Base-by-base conservation (phyloP, 1,284 basidiomycete genomes). In the Microbotryum violaceum region DNA sequence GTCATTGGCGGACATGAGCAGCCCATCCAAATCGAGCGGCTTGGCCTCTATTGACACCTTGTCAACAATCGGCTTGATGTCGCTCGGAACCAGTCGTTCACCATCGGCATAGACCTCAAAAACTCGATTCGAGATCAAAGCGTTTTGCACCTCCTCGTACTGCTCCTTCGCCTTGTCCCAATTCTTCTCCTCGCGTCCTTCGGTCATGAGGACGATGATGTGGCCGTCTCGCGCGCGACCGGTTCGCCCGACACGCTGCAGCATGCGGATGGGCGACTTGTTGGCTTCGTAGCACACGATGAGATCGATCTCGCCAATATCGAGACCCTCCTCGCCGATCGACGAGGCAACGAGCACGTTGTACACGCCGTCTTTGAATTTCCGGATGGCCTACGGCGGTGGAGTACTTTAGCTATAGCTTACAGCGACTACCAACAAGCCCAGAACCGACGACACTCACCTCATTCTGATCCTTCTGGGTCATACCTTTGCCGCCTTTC, bases 291-390 rank as follows among this genome's bases (percentile, higher is more conserved):
- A 99, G 72, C 93, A 96, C 49, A 97, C 81, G 58, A 97, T 96
- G 73, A 94, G 81, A 74, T 99, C 96, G n/a, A 99, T 87, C 72
- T 97, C 93, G 52, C 96, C 96, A 61, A 99, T 98, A 74, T 99
- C 96, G n/a, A 99, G 80, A 64, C 96, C 96, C 76, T 99, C 96
- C 77, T 99, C 96, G 33, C 96, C 96, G 62, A 99, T 92, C 4
- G 89, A 96, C 0, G 96, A 98, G 1, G 94, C 88, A 2, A 99
- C 94, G 6, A 99, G 79, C 37, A 97, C 86, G 70, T 98, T 97
- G 76, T 83, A 91, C 61, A 85, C 85, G 37, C 91, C 91, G 3
- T 78, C 77, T 75, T 93, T 93, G 80, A 98, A 98, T 63, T 85
- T 83, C 60, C 83, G 77, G 70, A 98, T 89, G 44, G 88, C 80